Evolutionary conservation across 306 rosid genomes (phyloP).

Genomic region (Trifolium repens): DNA sequence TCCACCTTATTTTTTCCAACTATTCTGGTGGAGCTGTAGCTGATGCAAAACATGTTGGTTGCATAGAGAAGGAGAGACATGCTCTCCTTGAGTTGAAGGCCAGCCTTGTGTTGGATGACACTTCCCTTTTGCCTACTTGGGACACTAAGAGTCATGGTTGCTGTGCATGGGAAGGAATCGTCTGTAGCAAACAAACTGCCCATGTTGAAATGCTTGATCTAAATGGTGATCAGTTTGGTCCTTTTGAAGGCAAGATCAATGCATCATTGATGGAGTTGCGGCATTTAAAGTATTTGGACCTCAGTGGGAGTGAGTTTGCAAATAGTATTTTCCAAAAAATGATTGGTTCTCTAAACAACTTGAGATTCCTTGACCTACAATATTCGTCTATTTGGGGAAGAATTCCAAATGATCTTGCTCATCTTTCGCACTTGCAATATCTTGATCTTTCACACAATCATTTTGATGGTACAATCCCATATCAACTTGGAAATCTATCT

Average conservation of each 20-base stretch:
- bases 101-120: too few relatives aligned
- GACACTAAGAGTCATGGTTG: neutral
- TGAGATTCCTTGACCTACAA: conserved; percentile 17
- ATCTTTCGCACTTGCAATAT: conserved; percentile 14
- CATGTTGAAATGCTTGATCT: conserved; percentile 19
- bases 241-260: neutral
- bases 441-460: neutral
- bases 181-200: neutral
- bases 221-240: neutral
- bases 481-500: conserved; percentile 15
- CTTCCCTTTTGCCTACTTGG: too few relatives aligned
- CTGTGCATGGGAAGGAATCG: neutral
- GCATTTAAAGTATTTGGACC: conserved; percentile 1
- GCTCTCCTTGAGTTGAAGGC: too few relatives aligned
- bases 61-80: too few relatives aligned
- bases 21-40: too few relatives aligned
- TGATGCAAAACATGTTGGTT: too few relatives aligned
- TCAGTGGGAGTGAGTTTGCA: neutral
- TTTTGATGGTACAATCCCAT: neutral
- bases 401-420: conserved; percentile 1
- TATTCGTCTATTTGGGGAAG: neutral
- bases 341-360: neutral
- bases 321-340: neutral
- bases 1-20: too few relatives aligned
- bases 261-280: neutral